Evolutionary conservation across 163 green algal genomes (phyloP), one percentile per base, ranked within the genome.

Genomic region (Prototheca stagnorum): DNA sequence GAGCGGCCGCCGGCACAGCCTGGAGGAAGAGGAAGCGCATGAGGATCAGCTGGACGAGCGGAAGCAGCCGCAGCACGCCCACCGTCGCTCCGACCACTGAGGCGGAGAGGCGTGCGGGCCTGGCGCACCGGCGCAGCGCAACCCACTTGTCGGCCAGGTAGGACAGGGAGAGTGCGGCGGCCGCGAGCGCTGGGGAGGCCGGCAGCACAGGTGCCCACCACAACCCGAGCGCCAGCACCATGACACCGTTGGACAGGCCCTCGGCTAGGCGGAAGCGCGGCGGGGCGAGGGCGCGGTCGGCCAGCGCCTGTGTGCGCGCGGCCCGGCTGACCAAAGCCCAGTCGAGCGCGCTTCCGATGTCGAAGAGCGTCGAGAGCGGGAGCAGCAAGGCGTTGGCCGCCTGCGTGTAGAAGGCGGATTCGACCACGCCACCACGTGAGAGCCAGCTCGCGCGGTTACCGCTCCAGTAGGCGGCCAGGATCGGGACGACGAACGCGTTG

Each of bases 351-450:
- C 61, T 46, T 8, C 37, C 22, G 20, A 57, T 20, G 41, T 65
- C 67, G 9, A 63, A 28, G 14, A 74, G 37, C 24, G 22, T 47
- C 22, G 47, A 31, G 27, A 74, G 50, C 8, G 61, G 57, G 11
- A 68, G 67, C 23, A 78, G 31, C 40, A 78, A 21, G 29, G 68
- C 66, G 36, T 70, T 78, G 45, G 53, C 54, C 23, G 59, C 39
- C 53, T 77, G 66, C 26, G 71, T 65, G 39, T 59, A 78, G 52
- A 78, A 76, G 24, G 68, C 68, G 22, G 47, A 50, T 51, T 78
- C 68, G 36, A 70, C 59, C 4, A 78, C 36, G 39, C 68, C 68
- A 23, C 68, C 68, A 2, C 57, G 49, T 5, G 52, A 54, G 53
- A 62, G 65, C 62, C 62, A 72, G 24, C 44, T 57, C 39, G n/a